phyloP scores from a whole-genome alignment of 129 eudicot genomes.

The Artemisia annua region DNA sequence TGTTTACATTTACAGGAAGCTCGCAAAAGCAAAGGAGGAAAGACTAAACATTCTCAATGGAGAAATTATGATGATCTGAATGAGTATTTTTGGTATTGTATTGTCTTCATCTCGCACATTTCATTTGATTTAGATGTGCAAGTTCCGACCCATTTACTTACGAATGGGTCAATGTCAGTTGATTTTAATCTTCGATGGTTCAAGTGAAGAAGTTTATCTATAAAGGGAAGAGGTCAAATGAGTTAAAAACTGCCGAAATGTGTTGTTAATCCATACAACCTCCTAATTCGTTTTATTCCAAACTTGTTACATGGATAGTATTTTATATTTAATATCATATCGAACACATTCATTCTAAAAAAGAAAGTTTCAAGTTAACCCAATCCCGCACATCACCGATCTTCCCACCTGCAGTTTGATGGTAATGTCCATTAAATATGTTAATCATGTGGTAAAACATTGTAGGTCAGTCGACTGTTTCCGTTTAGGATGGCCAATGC shows the following conservation, averaged over 20 bases:
- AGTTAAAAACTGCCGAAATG: neutral
- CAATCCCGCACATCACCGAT: neutral
- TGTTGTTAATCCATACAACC: neutral
- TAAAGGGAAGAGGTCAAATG: too few species aligned
- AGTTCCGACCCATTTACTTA: neutral
- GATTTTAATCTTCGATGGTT: too few species aligned
- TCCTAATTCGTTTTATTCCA: neutral
- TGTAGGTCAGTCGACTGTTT: constrained; percentile 91
- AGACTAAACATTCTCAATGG: constrained; percentile 80
- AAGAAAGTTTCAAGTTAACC: too few species aligned
- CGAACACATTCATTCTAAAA: too few species aligned
- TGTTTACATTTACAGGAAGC: constrained; percentile 62
- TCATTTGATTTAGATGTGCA: neutral
- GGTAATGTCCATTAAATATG: neutral
- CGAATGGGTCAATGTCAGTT: too few species aligned
- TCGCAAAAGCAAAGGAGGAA: constrained; percentile 62
- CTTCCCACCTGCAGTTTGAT: constrained; percentile 6
- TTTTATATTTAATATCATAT: too few species aligned
- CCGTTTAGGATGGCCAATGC: constrained; percentile 97
- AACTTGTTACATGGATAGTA: neutral
- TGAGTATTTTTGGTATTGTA: constrained; percentile 83
- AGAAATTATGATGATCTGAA: constrained; percentile 93
- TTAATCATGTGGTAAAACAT: constrained; percentile 20
- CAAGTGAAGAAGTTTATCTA: too few species aligned
- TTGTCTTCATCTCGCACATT: neutral